A percentile compares a stretch with the other conserved stretches of the same genome.
These are phyloP conservation scores for Phytophthora pini DNA, from an alignment of 352 stramenopile genomes.

Conservation along the genomic window DNA sequence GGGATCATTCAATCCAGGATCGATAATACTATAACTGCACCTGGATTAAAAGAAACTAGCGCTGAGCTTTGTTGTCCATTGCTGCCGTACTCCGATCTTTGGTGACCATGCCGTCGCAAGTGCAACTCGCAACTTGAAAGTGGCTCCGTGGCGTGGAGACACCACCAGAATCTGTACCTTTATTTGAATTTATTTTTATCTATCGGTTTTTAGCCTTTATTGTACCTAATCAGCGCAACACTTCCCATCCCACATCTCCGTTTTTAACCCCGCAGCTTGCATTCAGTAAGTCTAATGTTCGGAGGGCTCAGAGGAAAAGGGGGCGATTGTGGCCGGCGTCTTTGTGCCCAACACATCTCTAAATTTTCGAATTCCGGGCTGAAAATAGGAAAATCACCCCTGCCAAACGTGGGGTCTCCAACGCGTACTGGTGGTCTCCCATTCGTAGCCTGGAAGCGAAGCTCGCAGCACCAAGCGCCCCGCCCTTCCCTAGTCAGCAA, in stretches of 20 bases:
- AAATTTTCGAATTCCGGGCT: constrained; percentile 10
- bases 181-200: not conserved
- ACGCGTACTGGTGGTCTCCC: constrained; percentile 35
- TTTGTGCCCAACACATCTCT: constrained; percentile 20
- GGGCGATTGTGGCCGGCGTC: constrained; percentile 7
- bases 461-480: constrained; percentile 14
- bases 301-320: constrained; percentile 13
- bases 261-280: constrained; percentile 20
- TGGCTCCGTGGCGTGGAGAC: not conserved
- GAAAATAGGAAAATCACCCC: constrained; percentile 25
- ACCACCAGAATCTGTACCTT: constrained; percentile 11
- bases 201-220: not conserved
- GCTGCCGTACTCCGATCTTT: no score
- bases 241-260: not conserved
- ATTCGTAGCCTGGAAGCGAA: constrained; percentile 47
- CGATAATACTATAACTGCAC: no score
- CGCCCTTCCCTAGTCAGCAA: constrained; percentile 11
- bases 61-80: no score
- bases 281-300: constrained; percentile 15
- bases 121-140: no score
- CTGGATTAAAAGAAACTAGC: no score
- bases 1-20: no score
- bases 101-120: no score
- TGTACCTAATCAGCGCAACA: not conserved
- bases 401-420: constrained; percentile 37